Evolutionary conservation across 2,329 filamentous ascomycete species (phyloP).

Genomic region (Fusarium goolgardi): DNA sequence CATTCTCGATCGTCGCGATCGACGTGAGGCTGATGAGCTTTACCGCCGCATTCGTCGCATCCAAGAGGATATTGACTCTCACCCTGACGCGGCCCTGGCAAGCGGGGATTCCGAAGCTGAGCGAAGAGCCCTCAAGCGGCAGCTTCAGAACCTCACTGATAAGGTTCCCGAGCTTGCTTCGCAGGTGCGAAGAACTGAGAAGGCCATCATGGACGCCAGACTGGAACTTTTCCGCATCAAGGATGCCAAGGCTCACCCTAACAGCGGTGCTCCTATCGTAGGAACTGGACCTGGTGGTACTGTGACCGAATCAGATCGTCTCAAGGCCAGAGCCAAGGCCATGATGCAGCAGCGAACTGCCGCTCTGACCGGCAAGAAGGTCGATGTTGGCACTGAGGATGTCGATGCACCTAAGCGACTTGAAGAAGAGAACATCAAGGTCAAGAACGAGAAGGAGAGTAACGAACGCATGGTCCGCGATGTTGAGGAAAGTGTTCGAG

Average conservation of each 20-base stretch:
- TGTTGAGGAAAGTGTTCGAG: conserved; percentile 94
- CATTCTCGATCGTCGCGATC: conserved; percentile 87
- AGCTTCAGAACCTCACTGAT: conserved; percentile 89
- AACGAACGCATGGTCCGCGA: conserved; percentile 97
- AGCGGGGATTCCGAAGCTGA: conserved; percentile 89
- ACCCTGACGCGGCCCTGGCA: conserved; percentile 79
- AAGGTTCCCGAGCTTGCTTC: conserved; percentile 92
- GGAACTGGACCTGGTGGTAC: conserved; percentile 92
- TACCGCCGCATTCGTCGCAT: conserved; percentile 91
- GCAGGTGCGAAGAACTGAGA: conserved; percentile 89
- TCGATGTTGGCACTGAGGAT: conserved; percentile 75
- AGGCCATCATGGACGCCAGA: conserved; percentile 89
- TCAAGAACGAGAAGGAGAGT: conserved; percentile 87
- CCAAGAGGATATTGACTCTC: conserved; percentile 93
- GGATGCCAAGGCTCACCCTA: conserved; percentile 91
- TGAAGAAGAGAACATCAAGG: conserved; percentile 86
- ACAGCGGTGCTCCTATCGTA: conserved; percentile 81
- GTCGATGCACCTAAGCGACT: conserved; percentile 83
- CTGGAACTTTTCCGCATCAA: conserved; percentile 93
- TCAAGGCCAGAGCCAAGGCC: conserved; percentile 94
- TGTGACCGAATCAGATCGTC: conserved; percentile 91
- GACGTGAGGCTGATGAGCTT: conserved; percentile 91
- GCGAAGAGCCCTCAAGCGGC: conserved; percentile 84
- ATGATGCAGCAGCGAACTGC: conserved; percentile 99
- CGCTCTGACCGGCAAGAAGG: conserved; percentile 86